A percentile compares a stretch with the other conserved stretches of the same genome.
phyloP scores from a whole-genome alignment of 352 stramenopile genomes.

The Phytophthora pisi region DNA sequence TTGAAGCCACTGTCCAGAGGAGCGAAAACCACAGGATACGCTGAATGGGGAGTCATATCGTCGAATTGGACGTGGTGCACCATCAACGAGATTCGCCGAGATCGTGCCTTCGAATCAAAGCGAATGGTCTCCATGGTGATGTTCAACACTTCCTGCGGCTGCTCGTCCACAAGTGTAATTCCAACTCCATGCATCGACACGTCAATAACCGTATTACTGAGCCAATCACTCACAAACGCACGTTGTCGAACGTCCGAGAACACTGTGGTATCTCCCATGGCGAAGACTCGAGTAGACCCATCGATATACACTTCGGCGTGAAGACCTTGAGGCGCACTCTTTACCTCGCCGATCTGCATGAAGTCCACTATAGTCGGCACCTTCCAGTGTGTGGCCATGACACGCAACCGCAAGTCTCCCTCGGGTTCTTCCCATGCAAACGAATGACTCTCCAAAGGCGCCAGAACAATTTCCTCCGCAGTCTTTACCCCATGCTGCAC shows the following conservation, averaged over 20 bases:
- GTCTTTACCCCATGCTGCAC: slow-evolving; percentile 62
- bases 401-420: slow-evolving; percentile 54
- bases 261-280: slow-evolving; percentile 71
- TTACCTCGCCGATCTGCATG: slow-evolving; percentile 70
- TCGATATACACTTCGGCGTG: slow-evolving; percentile 89
- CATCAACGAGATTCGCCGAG: slow-evolving; percentile 56
- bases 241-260: slow-evolving; percentile 65
- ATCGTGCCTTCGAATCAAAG: slow-evolving; percentile 58
- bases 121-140: slow-evolving; percentile 88
- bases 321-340: slow-evolving; percentile 58
- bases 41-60: slow-evolving; percentile 77
- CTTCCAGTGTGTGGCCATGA: slow-evolving; percentile 68
- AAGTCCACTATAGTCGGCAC: slow-evolving; percentile 79
- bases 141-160: slow-evolving; percentile 83
- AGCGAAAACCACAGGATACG: slow-evolving; percentile 80
- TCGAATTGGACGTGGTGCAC: slow-evolving; percentile 89
- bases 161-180: slow-evolving; percentile 80
- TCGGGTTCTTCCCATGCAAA: slow-evolving; percentile 86
- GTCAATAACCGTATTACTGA: slow-evolving; percentile 79
- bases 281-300: slow-evolving; percentile 76
- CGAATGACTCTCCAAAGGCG: slow-evolving; percentile 73
- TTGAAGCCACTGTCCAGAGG: slow-evolving; percentile 88
- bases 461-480: slow-evolving; percentile 70
- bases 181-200: slow-evolving; percentile 74
- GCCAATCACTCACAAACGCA: slow-evolving; percentile 69